Evolutionary conservation across 352 stramenopile genomes (phyloP).

Genomic region (Pythium grandisporangium): DNA sequence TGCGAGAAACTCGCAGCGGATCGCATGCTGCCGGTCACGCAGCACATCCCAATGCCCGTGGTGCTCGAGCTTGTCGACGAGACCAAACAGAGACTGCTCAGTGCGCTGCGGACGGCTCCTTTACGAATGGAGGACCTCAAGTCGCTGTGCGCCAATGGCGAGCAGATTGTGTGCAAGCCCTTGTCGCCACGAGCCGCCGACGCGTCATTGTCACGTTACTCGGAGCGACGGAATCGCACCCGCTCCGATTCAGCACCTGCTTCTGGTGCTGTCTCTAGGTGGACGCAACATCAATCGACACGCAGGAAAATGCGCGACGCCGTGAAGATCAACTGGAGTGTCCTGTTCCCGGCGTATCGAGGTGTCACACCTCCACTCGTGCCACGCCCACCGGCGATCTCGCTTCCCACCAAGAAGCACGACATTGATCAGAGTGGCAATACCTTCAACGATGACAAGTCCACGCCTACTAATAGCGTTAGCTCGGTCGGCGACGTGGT

Average conservation of each 20-base stretch:
- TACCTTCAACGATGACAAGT: too few species aligned
- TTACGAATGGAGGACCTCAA: slow-evolving; percentile 26
- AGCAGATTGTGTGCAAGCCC: slow-evolving; percentile 14
- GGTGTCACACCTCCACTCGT: slow-evolving; percentile 8
- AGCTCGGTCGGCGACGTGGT: too few species aligned
- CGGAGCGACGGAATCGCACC: background rate
- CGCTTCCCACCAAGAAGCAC: background rate
- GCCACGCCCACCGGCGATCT: slow-evolving; percentile 13
- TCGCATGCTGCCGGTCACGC: slow-evolving; percentile 14
- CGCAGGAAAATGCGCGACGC: slow-evolving; percentile 8
- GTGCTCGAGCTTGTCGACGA: slow-evolving; percentile 33
- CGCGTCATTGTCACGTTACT: background rate
- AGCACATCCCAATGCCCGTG: slow-evolving; percentile 14
- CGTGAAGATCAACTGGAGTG: slow-evolving; percentile 1
- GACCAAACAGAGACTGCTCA: slow-evolving; percentile 25
- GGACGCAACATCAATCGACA: slow-evolving; percentile 8
- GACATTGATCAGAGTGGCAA: too few species aligned
- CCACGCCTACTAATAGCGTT: too few species aligned
- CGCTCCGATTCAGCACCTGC: background rate
- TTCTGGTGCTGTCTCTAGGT: background rate
- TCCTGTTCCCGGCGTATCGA: background rate
- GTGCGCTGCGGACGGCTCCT: slow-evolving; percentile 31
- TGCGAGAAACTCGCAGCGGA: slow-evolving; percentile 39
- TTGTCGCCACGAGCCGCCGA: background rate
- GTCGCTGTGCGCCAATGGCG: slow-evolving; percentile 34